Percentiles rank a stretch among this genome's conserved stretches.
Evolutionary conservation across 164 flowering plant genomes (phyloP).

Genomic region (Kalanchoe fedtschenkoi): DNA sequence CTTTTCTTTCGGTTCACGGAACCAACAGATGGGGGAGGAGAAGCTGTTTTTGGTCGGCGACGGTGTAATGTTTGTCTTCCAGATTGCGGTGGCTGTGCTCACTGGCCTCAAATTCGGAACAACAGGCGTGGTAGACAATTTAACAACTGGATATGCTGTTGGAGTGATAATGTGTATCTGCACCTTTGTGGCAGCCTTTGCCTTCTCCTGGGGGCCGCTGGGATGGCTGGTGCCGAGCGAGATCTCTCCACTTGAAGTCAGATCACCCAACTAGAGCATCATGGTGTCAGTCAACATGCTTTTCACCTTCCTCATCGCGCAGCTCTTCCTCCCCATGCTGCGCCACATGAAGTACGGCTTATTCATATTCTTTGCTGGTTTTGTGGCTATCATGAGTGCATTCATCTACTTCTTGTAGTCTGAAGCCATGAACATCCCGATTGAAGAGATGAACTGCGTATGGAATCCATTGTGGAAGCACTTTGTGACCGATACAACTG

Average conservation of each 20-base stretch:
- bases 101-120: constrained; percentile 58
- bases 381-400: constrained; percentile 43
- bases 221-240: constrained; percentile 93
- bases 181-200: constrained; percentile 60
- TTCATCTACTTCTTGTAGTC: constrained; percentile 61
- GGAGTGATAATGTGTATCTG: constrained; percentile 69
- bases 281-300: constrained; percentile 77
- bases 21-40: constrained; percentile 65
- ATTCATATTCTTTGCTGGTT: constrained; percentile 70
- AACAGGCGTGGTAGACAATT: constrained; percentile 28
- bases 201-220: constrained; percentile 92
- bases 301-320: constrained; percentile 70
- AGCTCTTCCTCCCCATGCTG: constrained; percentile 60
- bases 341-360: constrained; percentile 77
- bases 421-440: constrained; percentile 68
- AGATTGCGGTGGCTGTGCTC: constrained; percentile 35
- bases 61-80: constrained; percentile 55
- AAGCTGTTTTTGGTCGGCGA: constrained; percentile 66
- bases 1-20: constrained; percentile 46
- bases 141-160: constrained; percentile 52
- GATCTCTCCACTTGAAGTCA: constrained; percentile 74
- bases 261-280: constrained; percentile 75
- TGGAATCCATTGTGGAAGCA: constrained; percentile 80
- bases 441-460: constrained; percentile 61
- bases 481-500: constrained; percentile 14